Conservation (phyloP, 129 eudicot species). For the Saussurea involucrata region DNA sequence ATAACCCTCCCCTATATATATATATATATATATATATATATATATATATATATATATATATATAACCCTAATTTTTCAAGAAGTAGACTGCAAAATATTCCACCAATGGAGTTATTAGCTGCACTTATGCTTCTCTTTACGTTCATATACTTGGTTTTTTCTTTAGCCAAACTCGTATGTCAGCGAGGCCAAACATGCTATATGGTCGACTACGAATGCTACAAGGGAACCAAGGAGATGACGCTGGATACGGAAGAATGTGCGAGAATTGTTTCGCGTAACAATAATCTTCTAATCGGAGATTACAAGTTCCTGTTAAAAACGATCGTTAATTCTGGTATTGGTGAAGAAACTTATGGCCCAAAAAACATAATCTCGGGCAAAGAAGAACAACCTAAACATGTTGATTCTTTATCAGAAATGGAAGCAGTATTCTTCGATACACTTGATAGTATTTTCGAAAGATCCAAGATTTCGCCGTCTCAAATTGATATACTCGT, state of each 20-base stretch:
- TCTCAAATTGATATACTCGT: slow-evolving; percentile 51
- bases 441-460: slow-evolving; percentile 47
- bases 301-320: slow-evolving; percentile 52
- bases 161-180: slow-evolving; percentile 10
- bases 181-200: slow-evolving; percentile 40
- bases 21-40: too few relatives aligned
- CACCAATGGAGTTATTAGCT: slow-evolving; percentile 23
- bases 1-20: too few relatives aligned
- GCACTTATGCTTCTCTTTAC: slow-evolving; percentile 19
- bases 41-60: neutral
- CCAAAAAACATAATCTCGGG: slow-evolving; percentile 48
- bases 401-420: slow-evolving; percentile 34
- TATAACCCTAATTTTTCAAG: neutral
- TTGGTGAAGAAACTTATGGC: slow-evolving; percentile 60
- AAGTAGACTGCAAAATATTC: neutral
- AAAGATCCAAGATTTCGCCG: slow-evolving; percentile 35
- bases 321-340: slow-evolving; percentile 56
- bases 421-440: slow-evolving; percentile 49
- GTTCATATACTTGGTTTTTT: slow-evolving; percentile 22
- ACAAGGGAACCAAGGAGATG: slow-evolving; percentile 45
- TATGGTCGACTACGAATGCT: slow-evolving; percentile 61
- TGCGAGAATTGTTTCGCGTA: slow-evolving; percentile 41
- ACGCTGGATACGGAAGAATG: slow-evolving; percentile 36
- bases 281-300: slow-evolving; percentile 45
- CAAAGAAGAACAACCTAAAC: slow-evolving; percentile 37